Evolutionary conservation across 108 stramenopile species (phyloP).

Genomic region (Skeletonema grethae): DNA sequence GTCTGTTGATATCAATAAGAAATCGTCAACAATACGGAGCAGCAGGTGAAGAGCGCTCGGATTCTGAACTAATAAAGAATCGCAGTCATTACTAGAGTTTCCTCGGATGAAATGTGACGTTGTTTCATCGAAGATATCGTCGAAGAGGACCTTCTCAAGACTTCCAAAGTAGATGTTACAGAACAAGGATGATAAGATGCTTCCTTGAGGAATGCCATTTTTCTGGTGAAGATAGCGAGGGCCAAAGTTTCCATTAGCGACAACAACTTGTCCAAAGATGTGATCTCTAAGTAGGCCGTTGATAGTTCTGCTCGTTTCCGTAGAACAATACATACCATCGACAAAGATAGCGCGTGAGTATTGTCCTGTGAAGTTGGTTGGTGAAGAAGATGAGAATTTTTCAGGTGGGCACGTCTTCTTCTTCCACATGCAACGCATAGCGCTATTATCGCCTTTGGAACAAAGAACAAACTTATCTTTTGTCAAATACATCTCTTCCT

Average conservation of each 20-base stretch:
- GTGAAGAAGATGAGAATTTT: constrained; percentile 16
- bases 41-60: constrained; percentile 44
- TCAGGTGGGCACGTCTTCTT: constrained; percentile 34
- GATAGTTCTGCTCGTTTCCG: constrained; percentile 52
- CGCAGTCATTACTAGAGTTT: constrained; percentile 8
- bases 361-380: constrained; percentile 19
- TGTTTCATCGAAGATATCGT: constrained; percentile 45
- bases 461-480: constrained; percentile 61
- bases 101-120: constrained; percentile 20
- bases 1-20: constrained; percentile 70
- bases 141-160: constrained; percentile 69
- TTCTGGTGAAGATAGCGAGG: constrained; percentile 60
- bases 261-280: constrained; percentile 67
- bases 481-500: constrained; percentile 67
- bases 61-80: constrained; percentile 14
- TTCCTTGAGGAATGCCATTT: constrained; percentile 85
- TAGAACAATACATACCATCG: constrained; percentile 47
- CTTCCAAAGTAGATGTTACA: constrained; percentile 93
- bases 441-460: constrained; percentile 33
- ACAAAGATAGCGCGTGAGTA: constrained; percentile 49
- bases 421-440: constrained; percentile 38
- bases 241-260: constrained; percentile 54
- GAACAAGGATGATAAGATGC: constrained; percentile 81
- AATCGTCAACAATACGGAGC: constrained; percentile 85
- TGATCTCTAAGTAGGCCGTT: constrained; percentile 69